Conservation (phyloP, 306 rosid genomes). For the Sechiopsis laciniata region DNA sequence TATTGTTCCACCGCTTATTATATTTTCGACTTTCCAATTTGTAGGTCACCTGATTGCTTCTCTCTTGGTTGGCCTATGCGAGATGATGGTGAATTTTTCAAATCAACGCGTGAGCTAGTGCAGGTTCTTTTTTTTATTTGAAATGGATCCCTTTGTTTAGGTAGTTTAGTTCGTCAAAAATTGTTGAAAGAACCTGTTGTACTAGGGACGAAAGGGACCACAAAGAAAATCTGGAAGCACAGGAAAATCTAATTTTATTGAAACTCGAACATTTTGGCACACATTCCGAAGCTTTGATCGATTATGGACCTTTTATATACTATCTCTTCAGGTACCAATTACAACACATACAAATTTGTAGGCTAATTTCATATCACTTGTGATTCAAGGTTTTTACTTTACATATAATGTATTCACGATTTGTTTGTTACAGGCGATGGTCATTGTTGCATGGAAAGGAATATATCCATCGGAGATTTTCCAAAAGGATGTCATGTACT, state of each 20-base stretch:
- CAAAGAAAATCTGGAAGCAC: slow-evolving; percentile 50
- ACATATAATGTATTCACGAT: slow-evolving; percentile 22
- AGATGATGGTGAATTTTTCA: slow-evolving; percentile 92
- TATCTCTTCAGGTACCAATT: slow-evolving; percentile 73
- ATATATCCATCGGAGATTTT: slow-evolving; percentile 50
- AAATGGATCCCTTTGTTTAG: neutral
- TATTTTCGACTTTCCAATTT: slow-evolving; percentile 12
- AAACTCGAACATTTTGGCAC: slow-evolving; percentile 88
- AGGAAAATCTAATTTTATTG: slow-evolving; percentile 79
- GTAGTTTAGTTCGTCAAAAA: neutral
- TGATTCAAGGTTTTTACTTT: slow-evolving; percentile 22
- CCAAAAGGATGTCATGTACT: slow-evolving; percentile 50
- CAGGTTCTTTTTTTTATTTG: slow-evolving; percentile 35
- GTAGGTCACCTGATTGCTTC: slow-evolving; percentile 84
- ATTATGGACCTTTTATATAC: slow-evolving; percentile 83
- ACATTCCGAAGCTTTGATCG: slow-evolving; percentile 87
- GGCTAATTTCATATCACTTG: slow-evolving; percentile 6
- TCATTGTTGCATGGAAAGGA: slow-evolving; percentile 65
- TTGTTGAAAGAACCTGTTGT: slow-evolving; percentile 26
- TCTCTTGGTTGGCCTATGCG: slow-evolving; percentile 99
- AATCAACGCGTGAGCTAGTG: slow-evolving; percentile 53
- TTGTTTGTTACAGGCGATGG: slow-evolving; percentile 46
- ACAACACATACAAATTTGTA: slow-evolving; percentile 23
- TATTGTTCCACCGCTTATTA: slow-evolving; percentile 20
- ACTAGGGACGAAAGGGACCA: slow-evolving; percentile 68